Conservation (phyloP, 1,284 basidiomycete genomes). For the Ustilago nuda region DNA sequence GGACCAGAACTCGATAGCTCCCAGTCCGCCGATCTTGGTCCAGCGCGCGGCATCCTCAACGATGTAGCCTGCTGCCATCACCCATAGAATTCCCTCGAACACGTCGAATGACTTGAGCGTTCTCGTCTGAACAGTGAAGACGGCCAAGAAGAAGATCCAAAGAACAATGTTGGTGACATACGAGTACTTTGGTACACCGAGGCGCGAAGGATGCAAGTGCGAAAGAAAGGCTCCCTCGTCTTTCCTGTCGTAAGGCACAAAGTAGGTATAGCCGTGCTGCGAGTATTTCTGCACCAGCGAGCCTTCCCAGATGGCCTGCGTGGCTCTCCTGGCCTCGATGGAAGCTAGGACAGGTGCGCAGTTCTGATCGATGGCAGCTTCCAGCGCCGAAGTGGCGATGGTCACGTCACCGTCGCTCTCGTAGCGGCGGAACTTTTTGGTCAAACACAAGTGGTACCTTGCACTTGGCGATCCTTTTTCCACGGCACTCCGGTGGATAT, state of each 20-base stretch:
- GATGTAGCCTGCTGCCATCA: constrained; percentile 59
- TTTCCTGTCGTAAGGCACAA: constrained; percentile 51
- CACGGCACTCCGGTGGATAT: constrained; percentile 36
- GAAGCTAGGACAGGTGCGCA: constrained; percentile 49
- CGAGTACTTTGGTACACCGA: constrained; percentile 55
- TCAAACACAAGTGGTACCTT: constrained; percentile 46
- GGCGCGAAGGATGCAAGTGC: constrained; percentile 55
- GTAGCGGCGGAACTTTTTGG: constrained; percentile 54
- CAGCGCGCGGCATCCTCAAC: constrained; percentile 56
- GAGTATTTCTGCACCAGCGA: constrained; percentile 49
- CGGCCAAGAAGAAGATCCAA: constrained; percentile 56
- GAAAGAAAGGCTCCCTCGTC: constrained; percentile 49
- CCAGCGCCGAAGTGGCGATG: constrained; percentile 54
- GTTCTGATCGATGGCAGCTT: constrained; percentile 60
- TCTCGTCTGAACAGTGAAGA: constrained; percentile 59
- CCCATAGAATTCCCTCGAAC: constrained; percentile 54
- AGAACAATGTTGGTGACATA: constrained; percentile 57
- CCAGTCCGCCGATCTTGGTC: constrained; percentile 61
- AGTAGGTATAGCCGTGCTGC: constrained; percentile 48
- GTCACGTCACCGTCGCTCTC: constrained; percentile 53
- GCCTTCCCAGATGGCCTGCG: constrained; percentile 59
- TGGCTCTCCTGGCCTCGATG: constrained; percentile 45
- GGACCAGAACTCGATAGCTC: constrained; percentile 60
- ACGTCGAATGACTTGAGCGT: constrained; percentile 48
- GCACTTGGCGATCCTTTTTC: constrained; percentile 16